Percentiles rank a stretch among this genome's conserved stretches.
Evolutionary conservation across 2,329 filamentous ascomycete genomes (phyloP).

Genomic region (Fusarium ambrosium): DNA sequence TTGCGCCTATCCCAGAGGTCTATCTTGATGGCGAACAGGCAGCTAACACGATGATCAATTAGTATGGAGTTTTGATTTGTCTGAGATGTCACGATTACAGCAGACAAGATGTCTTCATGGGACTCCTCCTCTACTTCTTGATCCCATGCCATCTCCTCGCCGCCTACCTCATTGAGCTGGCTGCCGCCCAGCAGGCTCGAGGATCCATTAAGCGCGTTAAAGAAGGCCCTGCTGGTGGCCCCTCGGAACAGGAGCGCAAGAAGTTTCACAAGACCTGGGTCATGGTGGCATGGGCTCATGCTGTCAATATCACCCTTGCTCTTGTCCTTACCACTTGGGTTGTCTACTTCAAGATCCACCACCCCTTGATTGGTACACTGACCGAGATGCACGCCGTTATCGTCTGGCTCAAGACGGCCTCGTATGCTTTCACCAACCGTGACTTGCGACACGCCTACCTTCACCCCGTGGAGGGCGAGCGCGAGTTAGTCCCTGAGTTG

Average conservation of each 20-base stretch:
- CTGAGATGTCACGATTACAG: conserved; percentile 90
- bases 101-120: conserved; percentile 80
- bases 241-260: conserved; percentile 70
- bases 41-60: conserved; percentile 30
- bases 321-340: conserved; percentile 84
- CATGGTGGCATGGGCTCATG: conserved; percentile 83
- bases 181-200: conserved; percentile 84
- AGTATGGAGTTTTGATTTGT: conserved; percentile 97
- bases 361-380: conserved; percentile 92
- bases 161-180: conserved; percentile 89
- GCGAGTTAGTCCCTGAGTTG: conserved; percentile 81
- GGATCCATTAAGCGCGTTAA: conserved; percentile 70
- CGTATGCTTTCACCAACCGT: conserved; percentile 96
- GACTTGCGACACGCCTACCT: conserved; percentile 93
- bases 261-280: conserved; percentile 84
- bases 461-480: conserved; percentile 76
- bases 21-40: not conserved
- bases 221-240: conserved; percentile 60
- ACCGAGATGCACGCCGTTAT: conserved; percentile 93
- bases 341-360: conserved; percentile 92
- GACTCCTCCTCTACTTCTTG: conserved; percentile 83
- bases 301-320: conserved; percentile 85
- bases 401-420: conserved; percentile 95
- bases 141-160: conserved; percentile 93
- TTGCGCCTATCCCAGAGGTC: not conserved